Evolutionary conservation across 495 filamentous ascomycete genomes (phyloP).

Genomic region (Friedmanniomyces simplex): DNA sequence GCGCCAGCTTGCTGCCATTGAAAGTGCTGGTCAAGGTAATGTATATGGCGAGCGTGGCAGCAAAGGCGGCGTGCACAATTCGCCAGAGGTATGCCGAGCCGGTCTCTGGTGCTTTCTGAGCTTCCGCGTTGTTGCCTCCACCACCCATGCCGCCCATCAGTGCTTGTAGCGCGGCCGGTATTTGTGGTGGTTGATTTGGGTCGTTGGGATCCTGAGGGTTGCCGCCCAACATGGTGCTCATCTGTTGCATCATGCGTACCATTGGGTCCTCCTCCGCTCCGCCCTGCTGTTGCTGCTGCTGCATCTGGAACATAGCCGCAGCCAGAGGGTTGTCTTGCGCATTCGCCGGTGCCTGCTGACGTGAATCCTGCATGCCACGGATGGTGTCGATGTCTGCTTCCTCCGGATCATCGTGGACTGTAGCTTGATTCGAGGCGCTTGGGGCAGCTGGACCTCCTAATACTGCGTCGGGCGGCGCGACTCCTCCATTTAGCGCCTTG

Average conservation of each 20-base stretch:
- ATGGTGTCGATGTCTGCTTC: slow-evolving; percentile 63
- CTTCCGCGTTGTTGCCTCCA: slow-evolving; percentile 16
- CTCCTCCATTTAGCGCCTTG: slow-evolving; percentile 61
- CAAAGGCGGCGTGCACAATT: slow-evolving; percentile 63
- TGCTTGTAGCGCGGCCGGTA: slow-evolving; percentile 11
- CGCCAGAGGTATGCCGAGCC: slow-evolving; percentile 57
- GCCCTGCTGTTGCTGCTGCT: slow-evolving; percentile 13
- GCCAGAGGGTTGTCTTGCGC: slow-evolving; percentile 11
- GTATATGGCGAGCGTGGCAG: slow-evolving; percentile 60
- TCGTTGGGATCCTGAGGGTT: slow-evolving; percentile 24
- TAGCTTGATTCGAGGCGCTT: slow-evolving; percentile 5
- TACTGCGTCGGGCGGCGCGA: slow-evolving; percentile 15
- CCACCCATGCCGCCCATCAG: slow-evolving; percentile 12
- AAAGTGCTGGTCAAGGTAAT: slow-evolving; percentile 49
- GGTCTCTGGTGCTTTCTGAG: slow-evolving; percentile 32
- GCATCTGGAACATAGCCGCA: slow-evolving; percentile 24
- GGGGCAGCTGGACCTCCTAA: slow-evolving; percentile 15
- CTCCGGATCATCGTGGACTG: slow-evolving; percentile 47
- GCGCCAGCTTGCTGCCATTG: slow-evolving; percentile 36
- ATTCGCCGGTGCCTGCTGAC: background rate
- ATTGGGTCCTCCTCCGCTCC: slow-evolving; percentile 42
- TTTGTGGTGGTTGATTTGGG: slow-evolving; percentile 26
- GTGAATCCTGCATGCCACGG: slow-evolving; percentile 22
- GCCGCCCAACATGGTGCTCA: slow-evolving; percentile 41
- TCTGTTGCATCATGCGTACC: slow-evolving; percentile 49